phyloP scores from a whole-genome alignment of 164 flowering plant genomes.

The Vitis rotundifolia region DNA sequence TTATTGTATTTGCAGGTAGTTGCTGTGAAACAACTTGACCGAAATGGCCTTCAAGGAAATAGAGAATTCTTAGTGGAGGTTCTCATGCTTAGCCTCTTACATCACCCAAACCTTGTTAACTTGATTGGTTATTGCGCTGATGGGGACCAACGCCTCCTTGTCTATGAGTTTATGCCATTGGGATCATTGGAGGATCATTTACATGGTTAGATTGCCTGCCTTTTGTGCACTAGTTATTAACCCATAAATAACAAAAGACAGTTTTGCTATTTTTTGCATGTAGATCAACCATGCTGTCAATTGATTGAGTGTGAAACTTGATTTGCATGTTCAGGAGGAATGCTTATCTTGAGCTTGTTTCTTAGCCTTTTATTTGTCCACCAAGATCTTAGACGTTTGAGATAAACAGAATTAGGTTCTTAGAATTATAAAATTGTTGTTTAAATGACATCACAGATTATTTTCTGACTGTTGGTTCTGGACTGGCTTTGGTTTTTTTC shows the following conservation, averaged over 20 bases:
- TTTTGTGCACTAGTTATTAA: background rate
- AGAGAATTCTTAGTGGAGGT: conserved; percentile 88
- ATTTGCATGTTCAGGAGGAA: background rate
- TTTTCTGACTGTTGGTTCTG: background rate
- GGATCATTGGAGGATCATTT: conserved; percentile 93
- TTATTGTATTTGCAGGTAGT: conserved; percentile 56
- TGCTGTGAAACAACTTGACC: conserved; percentile 87
- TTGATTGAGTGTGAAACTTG: background rate
- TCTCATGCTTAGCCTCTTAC: conserved; percentile 92
- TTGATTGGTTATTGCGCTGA: conserved; percentile 94
- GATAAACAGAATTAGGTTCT: background rate
- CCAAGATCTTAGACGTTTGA: background rate
- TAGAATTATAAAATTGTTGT: background rate
- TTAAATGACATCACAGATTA: too few relatives aligned
- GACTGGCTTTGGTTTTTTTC: background rate
- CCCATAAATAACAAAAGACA: background rate
- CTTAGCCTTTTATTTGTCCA: background rate
- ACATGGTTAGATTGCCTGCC: conserved; percentile 53
- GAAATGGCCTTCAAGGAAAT: conserved; percentile 90
- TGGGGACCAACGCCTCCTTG: conserved; percentile 95
- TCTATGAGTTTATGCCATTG: conserved; percentile 87
- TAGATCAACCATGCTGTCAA: background rate
- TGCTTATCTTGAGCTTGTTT: background rate
- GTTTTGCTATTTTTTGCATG: background rate
- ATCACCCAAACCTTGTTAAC: conserved; percentile 86